Base-by-base conservation (phyloP, 495 filamentous ascomycete genomes). In the Baudoinia panamericana region DNA sequence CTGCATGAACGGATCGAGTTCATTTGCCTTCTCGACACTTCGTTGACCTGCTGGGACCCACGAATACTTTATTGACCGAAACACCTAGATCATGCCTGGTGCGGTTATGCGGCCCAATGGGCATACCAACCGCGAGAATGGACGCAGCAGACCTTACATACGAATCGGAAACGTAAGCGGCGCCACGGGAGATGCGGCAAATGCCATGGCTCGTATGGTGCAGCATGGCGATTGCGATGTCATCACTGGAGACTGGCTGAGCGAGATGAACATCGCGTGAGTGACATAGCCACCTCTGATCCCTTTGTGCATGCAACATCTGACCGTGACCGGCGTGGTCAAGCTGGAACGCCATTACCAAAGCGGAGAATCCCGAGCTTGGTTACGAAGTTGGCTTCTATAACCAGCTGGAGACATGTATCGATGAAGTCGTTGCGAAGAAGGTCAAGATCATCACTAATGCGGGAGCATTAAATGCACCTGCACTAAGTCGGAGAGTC, bases 391-490 rank as follows among this genome's bases (percentile, higher is more conserved):
- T 40, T 8, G 13, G 12, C 9, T 43, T 42, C 15, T 46, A 51
- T 22, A 30, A 53, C 30, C 34, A 43, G 24, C 18, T 42, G 3
- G 27, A 54, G 35, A 36, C 11, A 15, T 36, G 47, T 10, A 44
- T 30, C n/a, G n/a, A n/a, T n/a, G n/a, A n/a, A 22, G 51, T 43
- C 41, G 51, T 48, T 18, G 34, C 26, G 13, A 51, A 50, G 54
- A 56, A 45, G 54, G 54, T 25, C 51, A 56, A 21, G 54, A 56
- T 37, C 47, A 49, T n/a, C n/a, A n/a, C n/a, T n/a, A n/a, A n/a
- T n/a, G n/a, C n/a, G n/a, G n/a, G n/a, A n/a, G n/a, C n/a, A n/a
- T n/a, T n/a, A n/a, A n/a, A n/a, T n/a, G n/a, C n/a, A n/a, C n/a
- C n/a, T n/a, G n/a, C n/a, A n/a, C n/a, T n/a, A n/a, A n/a, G n/a